phyloP scores from a whole-genome alignment of 805 yeast genomes.

The Diddensiella transvaalensis region DNA sequence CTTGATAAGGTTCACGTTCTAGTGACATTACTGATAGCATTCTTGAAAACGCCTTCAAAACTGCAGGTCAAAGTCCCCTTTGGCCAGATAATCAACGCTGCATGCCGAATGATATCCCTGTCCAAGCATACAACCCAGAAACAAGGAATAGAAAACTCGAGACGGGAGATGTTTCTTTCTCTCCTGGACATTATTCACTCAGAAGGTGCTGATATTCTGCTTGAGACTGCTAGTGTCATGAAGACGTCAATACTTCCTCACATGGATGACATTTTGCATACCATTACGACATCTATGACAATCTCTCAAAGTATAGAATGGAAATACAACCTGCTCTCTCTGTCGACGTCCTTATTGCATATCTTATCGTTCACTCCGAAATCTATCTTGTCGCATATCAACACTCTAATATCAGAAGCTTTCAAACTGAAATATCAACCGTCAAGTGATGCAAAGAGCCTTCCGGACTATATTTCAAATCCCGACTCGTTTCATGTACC shows the following conservation, averaged over 20 bases:
- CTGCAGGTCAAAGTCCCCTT: slow-evolving; percentile 59
- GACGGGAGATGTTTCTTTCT: slow-evolving; percentile 56
- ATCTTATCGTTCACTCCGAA: slow-evolving; percentile 12
- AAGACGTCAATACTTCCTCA: slow-evolving; percentile 41
- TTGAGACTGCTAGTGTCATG: slow-evolving; percentile 44
- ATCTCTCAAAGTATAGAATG: not conserved
- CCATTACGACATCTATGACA: slow-evolving; percentile 17
- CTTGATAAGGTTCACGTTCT: slow-evolving; percentile 11
- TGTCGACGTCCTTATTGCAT: slow-evolving; percentile 14
- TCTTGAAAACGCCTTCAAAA: slow-evolving; percentile 51
- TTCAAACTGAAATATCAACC: slow-evolving; percentile 9
- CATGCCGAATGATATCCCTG: slow-evolving; percentile 54
- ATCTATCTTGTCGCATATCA: slow-evolving; percentile 4
- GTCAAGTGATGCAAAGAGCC: slow-evolving; percentile 8
- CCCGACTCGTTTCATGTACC: slow-evolving; percentile 19
- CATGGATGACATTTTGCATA: slow-evolving; percentile 41
- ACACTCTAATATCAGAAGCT: slow-evolving; percentile 9
- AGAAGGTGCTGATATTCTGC: slow-evolving; percentile 43
- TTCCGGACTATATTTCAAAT: slow-evolving; percentile 22
- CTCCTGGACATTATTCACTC: slow-evolving; percentile 39
- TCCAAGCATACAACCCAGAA: slow-evolving; percentile 49
- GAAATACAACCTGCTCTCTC: slow-evolving; percentile 10
- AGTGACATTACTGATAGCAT: slow-evolving; percentile 39
- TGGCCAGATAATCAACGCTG: slow-evolving; percentile 49
- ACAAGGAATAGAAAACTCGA: slow-evolving; percentile 33